Percentiles rank a stretch among this genome's conserved stretches.
Conservation (phyloP, 208 protist genomes). For the Trichomonas tenax region DNA sequence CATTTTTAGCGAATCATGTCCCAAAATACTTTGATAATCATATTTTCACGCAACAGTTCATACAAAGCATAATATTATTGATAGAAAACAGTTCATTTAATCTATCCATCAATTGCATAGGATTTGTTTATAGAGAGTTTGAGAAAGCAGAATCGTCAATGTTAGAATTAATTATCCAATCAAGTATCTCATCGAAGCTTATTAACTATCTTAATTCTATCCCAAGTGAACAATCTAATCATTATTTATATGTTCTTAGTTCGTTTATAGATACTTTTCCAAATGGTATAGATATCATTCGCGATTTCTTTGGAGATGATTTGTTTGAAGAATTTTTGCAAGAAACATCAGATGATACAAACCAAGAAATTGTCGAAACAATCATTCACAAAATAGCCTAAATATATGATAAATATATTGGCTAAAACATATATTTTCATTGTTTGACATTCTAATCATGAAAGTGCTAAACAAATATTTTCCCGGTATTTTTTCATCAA, state of each 20-base stretch:
- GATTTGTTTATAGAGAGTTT: neutral
- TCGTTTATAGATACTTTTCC: neutral
- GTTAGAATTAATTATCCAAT: neutral
- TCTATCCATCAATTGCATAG: neutral
- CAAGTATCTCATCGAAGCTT: neutral
- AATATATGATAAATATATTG: no score
- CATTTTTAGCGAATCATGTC: neutral
- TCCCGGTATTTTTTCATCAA: no score
- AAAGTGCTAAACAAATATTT: no score
- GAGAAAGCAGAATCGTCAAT: neutral
- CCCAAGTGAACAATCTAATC: neutral
- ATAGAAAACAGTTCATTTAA: neutral
- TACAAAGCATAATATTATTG: neutral
- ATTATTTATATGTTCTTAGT: neutral
- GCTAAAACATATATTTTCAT: no score
- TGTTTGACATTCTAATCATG: no score
- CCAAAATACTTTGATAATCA: neutral
- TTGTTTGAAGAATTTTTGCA: neutral
- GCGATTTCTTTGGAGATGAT: neutral
- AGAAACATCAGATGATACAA: neutral
- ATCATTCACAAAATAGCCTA: neutral
- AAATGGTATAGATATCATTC: neutral
- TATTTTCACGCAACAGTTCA: neutral
- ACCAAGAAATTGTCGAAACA: neutral
- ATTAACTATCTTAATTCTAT: neutral